Percentiles rank a stretch among this genome's conserved stretches.
Conservation (phyloP, 179 eudicot species). For the Corrigiola litoralis region DNA sequence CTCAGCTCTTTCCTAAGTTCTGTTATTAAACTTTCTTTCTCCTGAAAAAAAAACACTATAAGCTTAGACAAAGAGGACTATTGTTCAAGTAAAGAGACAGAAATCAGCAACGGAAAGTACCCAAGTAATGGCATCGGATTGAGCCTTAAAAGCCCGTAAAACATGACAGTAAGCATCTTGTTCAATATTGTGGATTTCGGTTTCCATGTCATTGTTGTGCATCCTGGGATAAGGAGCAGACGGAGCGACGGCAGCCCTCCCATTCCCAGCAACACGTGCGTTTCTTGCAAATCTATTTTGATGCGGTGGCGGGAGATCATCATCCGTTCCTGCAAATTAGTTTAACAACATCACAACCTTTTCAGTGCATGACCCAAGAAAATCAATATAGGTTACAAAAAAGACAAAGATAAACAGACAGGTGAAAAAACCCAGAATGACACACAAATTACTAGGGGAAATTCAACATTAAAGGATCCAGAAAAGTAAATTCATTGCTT, state of each 20-base stretch:
- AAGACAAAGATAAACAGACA: not conserved
- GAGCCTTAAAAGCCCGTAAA: slow-evolving; percentile 90
- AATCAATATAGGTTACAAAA: not conserved
- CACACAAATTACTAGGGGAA: not conserved
- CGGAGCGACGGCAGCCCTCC: slow-evolving; percentile 49
- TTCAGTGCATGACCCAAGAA: not conserved
- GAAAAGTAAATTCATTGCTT: not conserved
- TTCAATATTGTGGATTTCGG: slow-evolving; percentile 73
- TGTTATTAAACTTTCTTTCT: slow-evolving; percentile 82
- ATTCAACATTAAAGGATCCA: not conserved
- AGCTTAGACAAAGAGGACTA: slow-evolving; percentile 28
- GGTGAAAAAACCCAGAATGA: too few relatives aligned
- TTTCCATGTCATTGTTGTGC: slow-evolving; percentile 63
- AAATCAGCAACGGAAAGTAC: slow-evolving; percentile 33
- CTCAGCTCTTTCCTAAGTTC: slow-evolving; percentile 85
- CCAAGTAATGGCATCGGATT: slow-evolving; percentile 88
- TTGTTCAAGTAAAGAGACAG: not conserved
- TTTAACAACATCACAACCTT: not conserved
- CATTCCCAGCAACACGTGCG: slow-evolving; percentile 57
- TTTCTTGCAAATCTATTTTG: slow-evolving; percentile 65
- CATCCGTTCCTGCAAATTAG: slow-evolving; percentile 65
- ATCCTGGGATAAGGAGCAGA: slow-evolving; percentile 46
- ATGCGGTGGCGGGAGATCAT: slow-evolving; percentile 78
- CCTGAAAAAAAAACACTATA: slow-evolving; percentile 33
- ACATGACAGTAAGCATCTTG: slow-evolving; percentile 87